Conservation (phyloP, 2,329 filamentous ascomycete species). For the Sphaerulina vaccinii region DNA sequence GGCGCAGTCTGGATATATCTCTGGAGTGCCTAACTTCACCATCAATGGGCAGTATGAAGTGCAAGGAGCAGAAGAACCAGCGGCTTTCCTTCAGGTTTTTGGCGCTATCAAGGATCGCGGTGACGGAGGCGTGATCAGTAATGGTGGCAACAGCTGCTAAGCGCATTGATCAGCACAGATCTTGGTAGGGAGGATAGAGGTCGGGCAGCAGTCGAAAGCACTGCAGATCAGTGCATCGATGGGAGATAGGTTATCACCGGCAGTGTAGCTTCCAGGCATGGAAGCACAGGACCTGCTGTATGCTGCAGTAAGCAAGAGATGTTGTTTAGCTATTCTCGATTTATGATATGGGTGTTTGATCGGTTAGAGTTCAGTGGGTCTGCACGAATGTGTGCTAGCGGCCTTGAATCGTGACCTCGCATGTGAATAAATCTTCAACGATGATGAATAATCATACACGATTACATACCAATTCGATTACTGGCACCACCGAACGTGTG, state of each 20-base stretch:
- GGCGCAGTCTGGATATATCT: slow-evolving; percentile 52
- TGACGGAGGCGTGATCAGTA: slow-evolving; percentile 10
- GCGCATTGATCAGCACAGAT: background rate
- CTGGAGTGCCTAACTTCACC: slow-evolving; percentile 72
- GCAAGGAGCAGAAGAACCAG: slow-evolving; percentile 69
- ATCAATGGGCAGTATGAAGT: slow-evolving; percentile 68
- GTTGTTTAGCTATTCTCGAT: background rate
- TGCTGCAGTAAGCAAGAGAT: slow-evolving; percentile 1
- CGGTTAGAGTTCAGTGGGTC: slow-evolving; percentile 11
- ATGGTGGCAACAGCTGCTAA: slow-evolving; percentile 24
- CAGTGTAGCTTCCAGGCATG: slow-evolving; percentile 3
- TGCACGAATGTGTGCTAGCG: slow-evolving; percentile 3
- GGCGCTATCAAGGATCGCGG: slow-evolving; percentile 53
- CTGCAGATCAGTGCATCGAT: background rate
- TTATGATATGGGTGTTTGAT: slow-evolving; percentile 1
- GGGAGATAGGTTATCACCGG: slow-evolving; percentile 2
- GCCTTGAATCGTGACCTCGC: background rate
- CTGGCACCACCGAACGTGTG: slow-evolving; percentile 1
- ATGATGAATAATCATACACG: background rate
- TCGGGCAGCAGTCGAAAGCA: background rate
- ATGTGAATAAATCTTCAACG: slow-evolving; percentile 8
- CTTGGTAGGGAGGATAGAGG: background rate
- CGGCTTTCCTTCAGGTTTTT: slow-evolving; percentile 66
- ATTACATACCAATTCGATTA: background rate
- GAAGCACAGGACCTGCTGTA: background rate